phyloP scores from a whole-genome alignment of 495 filamentous ascomycete species.

The Melanomma pulvis-pyrius region DNA sequence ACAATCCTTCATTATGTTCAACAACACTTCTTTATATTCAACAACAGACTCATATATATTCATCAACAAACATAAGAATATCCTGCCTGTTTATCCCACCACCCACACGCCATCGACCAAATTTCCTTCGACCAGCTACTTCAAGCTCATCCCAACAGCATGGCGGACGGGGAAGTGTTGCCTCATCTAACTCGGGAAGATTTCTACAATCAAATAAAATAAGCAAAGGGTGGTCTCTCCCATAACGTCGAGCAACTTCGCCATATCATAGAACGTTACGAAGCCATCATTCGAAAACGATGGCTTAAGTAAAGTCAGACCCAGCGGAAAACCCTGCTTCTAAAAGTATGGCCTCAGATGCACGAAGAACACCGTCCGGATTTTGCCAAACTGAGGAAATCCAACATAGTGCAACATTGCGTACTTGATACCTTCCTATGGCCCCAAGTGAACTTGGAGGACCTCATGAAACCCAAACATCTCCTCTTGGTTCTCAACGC shows the following conservation, averaged over 20 bases:
- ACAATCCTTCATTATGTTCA: no score
- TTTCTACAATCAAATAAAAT: not conserved
- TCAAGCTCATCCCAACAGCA: not conserved
- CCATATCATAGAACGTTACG: slow-evolving; percentile 52
- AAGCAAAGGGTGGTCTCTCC: not conserved
- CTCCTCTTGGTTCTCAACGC: not conserved
- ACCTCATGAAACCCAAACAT: not conserved
- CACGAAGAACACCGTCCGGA: slow-evolving; percentile 54
- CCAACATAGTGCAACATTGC: slow-evolving; percentile 1
- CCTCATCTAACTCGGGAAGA: no score
- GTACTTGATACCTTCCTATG: not conserved
- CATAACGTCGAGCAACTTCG: not conserved
- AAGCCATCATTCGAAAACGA: slow-evolving; percentile 51
- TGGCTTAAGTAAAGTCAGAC: slow-evolving; percentile 53
- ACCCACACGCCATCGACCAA: not conserved
- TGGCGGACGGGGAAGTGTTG: not conserved
- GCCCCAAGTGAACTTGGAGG: not conserved
- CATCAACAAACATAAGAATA: no score
- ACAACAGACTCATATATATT: no score
- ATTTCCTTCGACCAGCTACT: not conserved
- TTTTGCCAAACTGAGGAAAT: slow-evolving; percentile 47
- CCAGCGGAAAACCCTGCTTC: slow-evolving; percentile 50
- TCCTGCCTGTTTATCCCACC: no score
- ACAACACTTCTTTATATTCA: no score
- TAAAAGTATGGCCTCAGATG: slow-evolving; percentile 54